Evolutionary conservation across 441 rosid species (phyloP), one percentile per base, ranked within the genome.

Genomic region (Lagerstroemia fauriei): DNA sequence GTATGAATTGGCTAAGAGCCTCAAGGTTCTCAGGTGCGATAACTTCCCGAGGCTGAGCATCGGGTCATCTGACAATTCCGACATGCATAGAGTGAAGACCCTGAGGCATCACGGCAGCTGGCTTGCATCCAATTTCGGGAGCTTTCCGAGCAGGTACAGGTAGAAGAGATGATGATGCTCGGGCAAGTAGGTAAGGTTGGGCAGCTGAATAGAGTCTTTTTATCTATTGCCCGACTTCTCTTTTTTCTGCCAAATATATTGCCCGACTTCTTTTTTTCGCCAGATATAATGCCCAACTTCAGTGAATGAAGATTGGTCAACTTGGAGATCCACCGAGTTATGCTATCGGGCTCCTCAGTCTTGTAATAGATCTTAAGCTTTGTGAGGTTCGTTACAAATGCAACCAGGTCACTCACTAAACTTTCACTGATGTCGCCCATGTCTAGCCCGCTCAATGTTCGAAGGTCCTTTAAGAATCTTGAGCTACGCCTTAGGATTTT

Each of bases 231-330:
- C n/a, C n/a, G n/a, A n/a, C n/a, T n/a, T n/a, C n/a, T n/a, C n/a
- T n/a, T n/a, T n/a, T n/a, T n/a, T n/a, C n/a, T n/a, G n/a, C n/a
- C n/a, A n/a, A n/a, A n/a, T n/a, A n/a, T n/a, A n/a, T n/a, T n/a
- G n/a, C n/a, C n/a, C n/a, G n/a, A n/a, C n/a, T n/a, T n/a, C n/a
- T n/a, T n/a, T n/a, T n/a, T n/a, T n/a, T n/a, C n/a, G n/a, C n/a
- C n/a, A n/a, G n/a, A n/a, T n/a, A n/a, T n/a, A n/a, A 72, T 72
- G 25, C 48, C 75, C 46, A 72, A 31, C 75, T 72, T 72, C n/a
- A 72, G 20, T 3, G 75, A 72, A n/a, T 72, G 75, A 38, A 72
- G 75, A 38, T 72, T 72, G 11, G 75, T 72, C 50, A 72, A 31
- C 50, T 16, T 38, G 75, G 75, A 72, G 27, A 72, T 20, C 75